Evolutionary conservation across 2,329 filamentous ascomycete species (phyloP), one percentile per base, ranked within the genome.

Genomic region (Hirsutella thompsonii): DNA sequence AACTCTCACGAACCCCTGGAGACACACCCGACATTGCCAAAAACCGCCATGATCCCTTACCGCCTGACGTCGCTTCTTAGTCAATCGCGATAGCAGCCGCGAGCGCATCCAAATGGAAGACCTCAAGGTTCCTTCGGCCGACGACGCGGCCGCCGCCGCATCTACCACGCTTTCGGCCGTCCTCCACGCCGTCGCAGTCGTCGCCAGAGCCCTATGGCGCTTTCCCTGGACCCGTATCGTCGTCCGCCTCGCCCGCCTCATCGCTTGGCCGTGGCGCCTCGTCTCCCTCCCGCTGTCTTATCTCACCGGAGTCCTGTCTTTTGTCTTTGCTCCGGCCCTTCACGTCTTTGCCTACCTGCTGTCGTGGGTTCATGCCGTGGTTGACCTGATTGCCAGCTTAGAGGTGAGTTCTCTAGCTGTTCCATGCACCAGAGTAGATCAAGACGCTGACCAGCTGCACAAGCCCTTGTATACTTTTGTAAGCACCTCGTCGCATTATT

Each of bases 401-500:
- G 52, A 66, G 56, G 64, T 67, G 20, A 21, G 23, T n/a, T 19
- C 19, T 18, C 13, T 16, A 20, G 16, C 40, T 20, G 5, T 20
- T 16, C 18, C 18, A 35, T 4, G 8, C 9, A 34, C n/a, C 32
- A 8, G 13, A n/a, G n/a, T n/a, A n/a, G n/a, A n/a, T n/a, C 13
- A 20, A 20, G 33, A 10, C 11, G 11, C 33, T 8, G 33, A 35
- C 9, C 4, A 9, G n/a, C 6, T 18, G 5, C 2, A 3, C 14
- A n/a, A 67, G 64, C 61, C 64, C 3, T 41, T 68, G 4, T 68
- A 68, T 39, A 63, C 56, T 3, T 68, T 64, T 50, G 66, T 68
- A 52, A 45, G 63, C 19, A n/a, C 10, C 28, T 4, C 41, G 16
- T 30, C 37, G 8, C 20, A 23, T 4, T n/a, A 16, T 19, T 5